These are phyloP conservation scores for Starmera stellimalicola DNA, from an alignment of 1,139 yeast genomes.

Conservation along the genomic window DNA sequence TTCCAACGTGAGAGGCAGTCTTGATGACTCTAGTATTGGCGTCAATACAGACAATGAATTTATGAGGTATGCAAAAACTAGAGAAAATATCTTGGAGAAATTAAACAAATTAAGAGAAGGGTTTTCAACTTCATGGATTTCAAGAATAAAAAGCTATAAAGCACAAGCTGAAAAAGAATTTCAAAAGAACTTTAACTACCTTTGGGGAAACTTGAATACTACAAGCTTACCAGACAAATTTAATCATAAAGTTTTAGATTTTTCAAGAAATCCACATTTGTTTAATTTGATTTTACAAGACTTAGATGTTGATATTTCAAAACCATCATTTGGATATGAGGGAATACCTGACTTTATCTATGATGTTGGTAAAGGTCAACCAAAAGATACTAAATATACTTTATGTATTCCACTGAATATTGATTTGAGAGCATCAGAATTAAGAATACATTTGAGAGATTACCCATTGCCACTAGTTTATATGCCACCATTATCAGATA, in stretches of 20 bases:
- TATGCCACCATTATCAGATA: conserved; percentile 29
- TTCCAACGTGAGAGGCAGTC: background rate
- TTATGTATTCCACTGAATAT: conserved; percentile 53
- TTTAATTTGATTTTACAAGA: conserved; percentile 47
- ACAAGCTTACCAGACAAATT: conserved; percentile 34
- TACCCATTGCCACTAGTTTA: conserved; percentile 47
- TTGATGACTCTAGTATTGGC: background rate
- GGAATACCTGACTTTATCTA: conserved; percentile 52
- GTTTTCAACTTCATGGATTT: conserved; percentile 67
- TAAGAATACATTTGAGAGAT: conserved; percentile 57
- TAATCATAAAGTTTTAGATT: conserved; percentile 49
- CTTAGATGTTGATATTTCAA: conserved; percentile 41
- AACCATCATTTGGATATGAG: conserved; percentile 46
- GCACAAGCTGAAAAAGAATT: conserved; percentile 36
- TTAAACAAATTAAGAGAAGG: conserved; percentile 30
- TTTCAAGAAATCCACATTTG: conserved; percentile 55
- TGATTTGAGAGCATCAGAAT: conserved; percentile 36
- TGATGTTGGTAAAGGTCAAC: conserved; percentile 77
- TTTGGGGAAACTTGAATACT: conserved; percentile 38
- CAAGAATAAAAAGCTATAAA: conserved; percentile 42
- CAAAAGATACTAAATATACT: conserved; percentile 58
- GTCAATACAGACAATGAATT: background rate
- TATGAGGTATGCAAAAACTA: background rate
- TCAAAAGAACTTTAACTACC: conserved; percentile 38
- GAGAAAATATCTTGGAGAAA: conserved; percentile 2